Evolutionary conservation across 2,329 filamentous ascomycete species (phyloP).

Genomic region (Cladosporium austrohemisphaericum): DNA sequence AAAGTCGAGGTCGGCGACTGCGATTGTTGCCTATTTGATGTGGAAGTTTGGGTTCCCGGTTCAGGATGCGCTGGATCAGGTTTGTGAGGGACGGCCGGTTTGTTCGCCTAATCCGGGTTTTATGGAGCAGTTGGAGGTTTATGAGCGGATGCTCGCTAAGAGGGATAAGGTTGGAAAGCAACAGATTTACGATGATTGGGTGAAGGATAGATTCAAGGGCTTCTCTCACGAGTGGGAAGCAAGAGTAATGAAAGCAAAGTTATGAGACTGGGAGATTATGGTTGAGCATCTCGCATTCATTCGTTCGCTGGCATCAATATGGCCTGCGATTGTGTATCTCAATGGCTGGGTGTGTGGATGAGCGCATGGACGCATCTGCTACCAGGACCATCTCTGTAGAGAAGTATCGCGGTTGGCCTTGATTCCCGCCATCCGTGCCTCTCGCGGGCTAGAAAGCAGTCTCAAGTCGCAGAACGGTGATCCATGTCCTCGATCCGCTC

Average conservation of each 20-base stretch:
- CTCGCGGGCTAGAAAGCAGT: no score
- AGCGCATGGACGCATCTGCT: no score
- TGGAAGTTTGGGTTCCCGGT: conserved; percentile 47
- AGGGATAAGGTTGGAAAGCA: conserved; percentile 21
- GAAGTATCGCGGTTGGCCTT: no score
- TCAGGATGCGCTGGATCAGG: conserved; percentile 62
- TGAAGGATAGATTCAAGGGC: conserved; percentile 32
- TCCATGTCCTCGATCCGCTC: background rate
- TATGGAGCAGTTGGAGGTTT: conserved; percentile 79
- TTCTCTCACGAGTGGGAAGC: conserved; percentile 38
- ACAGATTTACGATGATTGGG: conserved; percentile 34
- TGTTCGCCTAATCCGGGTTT: conserved; percentile 87
- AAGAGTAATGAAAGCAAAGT: conserved; percentile 20
- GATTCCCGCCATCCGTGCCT: background rate
- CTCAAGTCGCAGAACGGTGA: no score
- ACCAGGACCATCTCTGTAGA: no score
- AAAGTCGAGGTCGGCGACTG: conserved; percentile 82
- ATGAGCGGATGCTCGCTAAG: conserved; percentile 64
- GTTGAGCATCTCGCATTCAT: background rate
- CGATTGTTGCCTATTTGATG: conserved; percentile 79
- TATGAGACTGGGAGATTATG: conserved; percentile 14
- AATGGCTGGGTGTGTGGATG: no score
- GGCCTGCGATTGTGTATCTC: no score
- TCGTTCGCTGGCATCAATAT: background rate
- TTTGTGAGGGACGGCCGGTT: conserved; percentile 67